Percentiles rank a stretch among this genome's conserved stretches.
Evolutionary conservation across 1,284 basidiomycete genomes (phyloP).

Genomic region (Inonotus obliquus): DNA sequence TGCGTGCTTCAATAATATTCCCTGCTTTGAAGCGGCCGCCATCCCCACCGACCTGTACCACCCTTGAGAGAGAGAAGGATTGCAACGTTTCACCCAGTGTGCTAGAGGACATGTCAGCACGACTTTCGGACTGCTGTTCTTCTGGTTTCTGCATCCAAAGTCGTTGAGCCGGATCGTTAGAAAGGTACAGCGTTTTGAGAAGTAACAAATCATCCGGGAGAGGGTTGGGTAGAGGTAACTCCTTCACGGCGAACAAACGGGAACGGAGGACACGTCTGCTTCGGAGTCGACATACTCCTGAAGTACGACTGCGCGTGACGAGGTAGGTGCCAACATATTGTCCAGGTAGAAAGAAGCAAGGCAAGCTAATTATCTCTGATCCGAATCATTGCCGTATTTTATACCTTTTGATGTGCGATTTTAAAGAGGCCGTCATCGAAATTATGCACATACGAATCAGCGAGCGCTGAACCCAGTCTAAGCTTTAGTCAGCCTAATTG

Average conservation of each 20-base stretch:
- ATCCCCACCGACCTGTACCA: slow-evolving; percentile 23
- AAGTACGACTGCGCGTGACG: slow-evolving; percentile 2
- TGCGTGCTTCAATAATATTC: slow-evolving; percentile 21
- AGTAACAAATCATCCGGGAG: slow-evolving; percentile 14
- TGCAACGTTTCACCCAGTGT: slow-evolving; percentile 24
- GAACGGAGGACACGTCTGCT: slow-evolving; percentile 1
- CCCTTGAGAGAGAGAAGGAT: slow-evolving; percentile 21
- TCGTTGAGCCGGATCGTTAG: slow-evolving; percentile 19
- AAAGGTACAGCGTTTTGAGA: slow-evolving; percentile 15
- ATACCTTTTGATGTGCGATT: neutral
- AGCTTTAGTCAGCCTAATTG: too few species aligned
- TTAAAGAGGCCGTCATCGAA: neutral
- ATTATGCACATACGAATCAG: neutral
- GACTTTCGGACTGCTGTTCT: slow-evolving; percentile 17
- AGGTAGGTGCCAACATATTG: neutral
- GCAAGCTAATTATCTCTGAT: neutral
- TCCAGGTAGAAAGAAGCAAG: neutral
- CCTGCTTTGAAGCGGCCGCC: slow-evolving; percentile 24
- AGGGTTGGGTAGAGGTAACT: slow-evolving; percentile 1
- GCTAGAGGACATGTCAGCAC: slow-evolving; percentile 20
- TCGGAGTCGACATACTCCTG: slow-evolving; percentile 5
- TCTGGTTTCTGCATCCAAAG: slow-evolving; percentile 19
- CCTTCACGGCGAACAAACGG: slow-evolving; percentile 9
- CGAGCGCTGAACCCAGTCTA: too few species aligned
- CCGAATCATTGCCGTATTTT: neutral